A percentile compares a stretch with the other conserved stretches of the same genome.
phyloP scores from a whole-genome alignment of 1,284 basidiomycete genomes.

The Moesziomyces sp. region DNA sequence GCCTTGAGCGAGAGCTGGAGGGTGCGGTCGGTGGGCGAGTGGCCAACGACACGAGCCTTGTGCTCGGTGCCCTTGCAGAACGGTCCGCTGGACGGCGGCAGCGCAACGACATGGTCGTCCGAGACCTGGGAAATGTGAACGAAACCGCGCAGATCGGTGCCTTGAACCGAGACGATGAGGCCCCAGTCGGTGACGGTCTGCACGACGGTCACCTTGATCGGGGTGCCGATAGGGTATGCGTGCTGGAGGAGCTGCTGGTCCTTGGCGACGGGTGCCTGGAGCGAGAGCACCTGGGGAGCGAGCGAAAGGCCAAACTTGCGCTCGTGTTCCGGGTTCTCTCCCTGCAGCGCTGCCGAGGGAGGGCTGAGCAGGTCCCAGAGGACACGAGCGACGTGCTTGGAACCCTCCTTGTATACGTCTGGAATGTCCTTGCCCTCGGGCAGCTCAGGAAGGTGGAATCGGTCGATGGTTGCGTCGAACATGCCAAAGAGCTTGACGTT shows the following conservation, averaged over 20 bases:
- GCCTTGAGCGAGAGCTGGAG: slow-evolving; percentile 86
- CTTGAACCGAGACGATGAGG: slow-evolving; percentile 52
- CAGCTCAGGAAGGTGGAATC: slow-evolving; percentile 76
- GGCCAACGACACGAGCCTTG: slow-evolving; percentile 87
- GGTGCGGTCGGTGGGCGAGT: slow-evolving; percentile 86
- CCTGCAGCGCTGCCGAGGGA: slow-evolving; percentile 34
- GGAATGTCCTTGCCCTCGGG: slow-evolving; percentile 58
- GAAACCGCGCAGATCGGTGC: slow-evolving; percentile 52
- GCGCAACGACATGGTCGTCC: slow-evolving; percentile 84
- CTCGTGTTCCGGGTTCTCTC: slow-evolving; percentile 46
- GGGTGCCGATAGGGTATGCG: slow-evolving; percentile 58
- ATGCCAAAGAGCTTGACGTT: slow-evolving; percentile 91
- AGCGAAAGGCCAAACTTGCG: slow-evolving; percentile 62
- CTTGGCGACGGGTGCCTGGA: slow-evolving; percentile 43
- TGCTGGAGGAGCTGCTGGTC: slow-evolving; percentile 42
- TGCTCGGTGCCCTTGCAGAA: slow-evolving; percentile 71
- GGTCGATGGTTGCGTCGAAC: slow-evolving; percentile 90
- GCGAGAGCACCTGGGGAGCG: slow-evolving; percentile 54
- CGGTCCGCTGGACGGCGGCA: slow-evolving; percentile 72
- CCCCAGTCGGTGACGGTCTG: slow-evolving; percentile 62
- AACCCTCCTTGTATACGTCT: slow-evolving; percentile 74
- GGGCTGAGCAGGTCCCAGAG: slow-evolving; percentile 73
- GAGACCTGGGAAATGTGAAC: slow-evolving; percentile 84
- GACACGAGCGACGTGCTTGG: slow-evolving; percentile 81
- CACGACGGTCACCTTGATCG: slow-evolving; percentile 50